Evolutionary conservation across 2,329 filamentous ascomycete genomes (phyloP).

Genomic region (Botrytis sinoallii): DNA sequence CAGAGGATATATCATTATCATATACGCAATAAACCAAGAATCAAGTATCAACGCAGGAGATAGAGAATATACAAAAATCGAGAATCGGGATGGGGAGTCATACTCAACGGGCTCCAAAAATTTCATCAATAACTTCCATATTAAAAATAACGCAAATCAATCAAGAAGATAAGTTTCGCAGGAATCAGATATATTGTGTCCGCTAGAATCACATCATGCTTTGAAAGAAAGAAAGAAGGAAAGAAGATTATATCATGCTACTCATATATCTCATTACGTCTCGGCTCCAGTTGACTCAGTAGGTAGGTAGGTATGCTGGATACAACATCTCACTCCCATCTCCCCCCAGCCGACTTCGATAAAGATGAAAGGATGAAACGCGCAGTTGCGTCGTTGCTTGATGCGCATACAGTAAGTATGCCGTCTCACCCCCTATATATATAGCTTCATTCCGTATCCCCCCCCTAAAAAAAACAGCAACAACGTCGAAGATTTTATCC

Average conservation of each 20-base stretch:
- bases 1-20: neutral
- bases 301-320: neutral
- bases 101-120: accelerated
- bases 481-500: too few species aligned
- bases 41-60: too few species aligned
- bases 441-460: neutral
- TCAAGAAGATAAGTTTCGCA: neutral
- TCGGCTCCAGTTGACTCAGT: neutral
- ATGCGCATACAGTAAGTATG: neutral
- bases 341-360: neutral
- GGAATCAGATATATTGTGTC: neutral
- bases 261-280: neutral
- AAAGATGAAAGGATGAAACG: neutral
- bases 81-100: too few species aligned
- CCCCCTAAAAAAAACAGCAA: too few species aligned
- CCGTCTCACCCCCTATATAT: too few species aligned
- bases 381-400: neutral
- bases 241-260: neutral
- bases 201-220: neutral
- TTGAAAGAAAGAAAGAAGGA: neutral
- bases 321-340: neutral
- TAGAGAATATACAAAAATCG: too few species aligned
- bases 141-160: neutral
- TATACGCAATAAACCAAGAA: accelerated
- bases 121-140: neutral